Evolutionary conservation across 805 yeast genomes (phyloP).

Genomic region (Candida patagonica): DNA sequence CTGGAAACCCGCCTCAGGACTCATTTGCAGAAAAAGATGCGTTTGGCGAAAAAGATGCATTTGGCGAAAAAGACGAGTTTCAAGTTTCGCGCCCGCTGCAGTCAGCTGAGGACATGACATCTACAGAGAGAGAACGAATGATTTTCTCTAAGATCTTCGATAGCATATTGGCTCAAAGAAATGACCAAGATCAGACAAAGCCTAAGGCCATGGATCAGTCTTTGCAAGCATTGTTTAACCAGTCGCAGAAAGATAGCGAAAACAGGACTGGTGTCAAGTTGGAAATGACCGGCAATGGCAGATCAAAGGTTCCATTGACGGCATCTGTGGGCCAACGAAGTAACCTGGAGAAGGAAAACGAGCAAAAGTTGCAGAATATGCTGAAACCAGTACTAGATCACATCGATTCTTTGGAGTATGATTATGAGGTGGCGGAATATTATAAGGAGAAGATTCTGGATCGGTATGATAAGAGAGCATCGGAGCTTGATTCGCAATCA

Average conservation of each 20-base stretch:
- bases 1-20: too few relatives aligned
- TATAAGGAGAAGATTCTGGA: slow-evolving; percentile 16
- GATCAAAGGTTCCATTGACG: slow-evolving; percentile 14
- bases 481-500: neutral
- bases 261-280: slow-evolving; percentile 5
- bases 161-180: slow-evolving; percentile 12
- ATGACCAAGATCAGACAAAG: neutral
- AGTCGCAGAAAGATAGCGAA: slow-evolving; percentile 2
- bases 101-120: slow-evolving; percentile 4
- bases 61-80: slow-evolving; percentile 2
- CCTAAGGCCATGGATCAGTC: slow-evolving; percentile 1
- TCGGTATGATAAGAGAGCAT: slow-evolving; percentile 1
- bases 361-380: neutral
- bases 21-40: too few relatives aligned
- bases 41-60: too few relatives aligned
- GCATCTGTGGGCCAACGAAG: neutral
- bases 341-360: neutral
- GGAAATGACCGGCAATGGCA: slow-evolving; percentile 13
- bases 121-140: slow-evolving; percentile 15
- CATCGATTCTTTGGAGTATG: slow-evolving; percentile 18
- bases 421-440: slow-evolving; percentile 20
- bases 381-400: slow-evolving; percentile 16
- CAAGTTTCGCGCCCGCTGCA: slow-evolving; percentile 10
- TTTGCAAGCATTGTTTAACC: slow-evolving; percentile 18
- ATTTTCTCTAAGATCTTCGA: slow-evolving; percentile 16